Evolutionary conservation across 1,284 basidiomycete species (phyloP), one percentile per base, ranked within the genome.

Genomic region (Erythrobasidium hasegawianum): DNA sequence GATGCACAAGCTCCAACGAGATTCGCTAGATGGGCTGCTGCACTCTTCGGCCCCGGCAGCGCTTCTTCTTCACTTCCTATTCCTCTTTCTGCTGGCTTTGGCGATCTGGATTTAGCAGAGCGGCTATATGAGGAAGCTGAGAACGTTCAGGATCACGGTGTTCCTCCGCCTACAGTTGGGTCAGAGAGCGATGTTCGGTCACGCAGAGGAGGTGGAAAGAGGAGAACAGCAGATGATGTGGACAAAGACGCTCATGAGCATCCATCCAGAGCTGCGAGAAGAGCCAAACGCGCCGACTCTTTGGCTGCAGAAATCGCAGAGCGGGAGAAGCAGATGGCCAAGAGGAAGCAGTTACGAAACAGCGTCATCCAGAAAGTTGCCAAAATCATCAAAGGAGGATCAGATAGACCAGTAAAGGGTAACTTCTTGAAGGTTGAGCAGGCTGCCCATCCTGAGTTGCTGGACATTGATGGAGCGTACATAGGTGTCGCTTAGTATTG

Each of bases 401-500:
- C 47, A 13, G 56, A 57, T 2, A 14, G 14, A 33, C 16, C 50
- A 40, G 47, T 9, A 2, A 3, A 13, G 16, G 47, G 56, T n/a
- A 40, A 58, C 57, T 65, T 41, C 62, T 57, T n/a, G 41, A 43
- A 22, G 7, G 49, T 55, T 18, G 57, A 55, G 29, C 55, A 55
- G 1, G 62, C 62, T 14, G 55, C 62, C 1, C 62, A 65, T 53
- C 62, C 62, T 33, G 62, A 65, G 49, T 40, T 64, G 11, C 29
- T 64, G 39, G 61, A 64, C 45, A 14, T 64, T 14, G 61, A 64
- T 29, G 61, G 61, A 18, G 61, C 50, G 4, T 64, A 54, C 33
- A 33, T 33, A 33, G 33, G 33, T 33, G 33, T 33, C 11, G 33
- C 33, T 4, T 33, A 33, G 33, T 5, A 5, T 4, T 33, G 5